Conservation (phyloP, 805 yeast species). For the Ogataea naganishii region DNA sequence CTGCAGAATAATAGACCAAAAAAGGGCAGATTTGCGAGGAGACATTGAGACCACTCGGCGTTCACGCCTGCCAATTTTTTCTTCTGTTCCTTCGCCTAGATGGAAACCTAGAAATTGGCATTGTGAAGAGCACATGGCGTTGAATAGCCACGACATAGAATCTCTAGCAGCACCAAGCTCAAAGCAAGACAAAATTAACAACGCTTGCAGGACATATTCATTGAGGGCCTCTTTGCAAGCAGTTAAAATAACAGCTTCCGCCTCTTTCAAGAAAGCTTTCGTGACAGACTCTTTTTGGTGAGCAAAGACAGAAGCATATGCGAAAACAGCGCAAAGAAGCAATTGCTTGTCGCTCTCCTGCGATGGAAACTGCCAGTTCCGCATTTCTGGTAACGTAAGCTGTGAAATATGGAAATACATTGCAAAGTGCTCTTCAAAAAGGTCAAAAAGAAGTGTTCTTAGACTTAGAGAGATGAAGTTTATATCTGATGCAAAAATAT, state of each 20-base stretch:
- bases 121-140: constrained; percentile 23
- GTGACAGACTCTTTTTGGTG: constrained; percentile 7
- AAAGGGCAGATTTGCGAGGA: constrained; percentile 14
- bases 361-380: constrained; percentile 19
- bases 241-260: constrained; percentile 15
- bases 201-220: constrained; percentile 18
- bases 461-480: too few species aligned
- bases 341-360: constrained; percentile 19
- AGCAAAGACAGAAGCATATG: constrained; percentile 19
- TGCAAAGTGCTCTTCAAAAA: constrained; percentile 19
- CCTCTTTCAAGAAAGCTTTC: constrained; percentile 11
- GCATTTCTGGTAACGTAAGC: constrained; percentile 13
- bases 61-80: constrained; percentile 1
- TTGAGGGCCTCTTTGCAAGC: constrained; percentile 16
- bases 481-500: constrained; percentile 9
- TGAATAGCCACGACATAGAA: constrained; percentile 22
- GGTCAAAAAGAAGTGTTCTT: constrained; percentile 9
- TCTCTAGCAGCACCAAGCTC: constrained; percentile 26
- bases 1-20: constrained; percentile 25
- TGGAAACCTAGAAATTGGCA: constrained; percentile 21
- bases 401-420: constrained; percentile 17
- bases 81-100: constrained; percentile 5
- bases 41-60: constrained; percentile 7
- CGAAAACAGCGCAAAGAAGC: constrained; percentile 18
- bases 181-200: constrained; percentile 22